Conservation (phyloP, 148 eudicot genomes). For the Persicaria maculosa region DNA sequence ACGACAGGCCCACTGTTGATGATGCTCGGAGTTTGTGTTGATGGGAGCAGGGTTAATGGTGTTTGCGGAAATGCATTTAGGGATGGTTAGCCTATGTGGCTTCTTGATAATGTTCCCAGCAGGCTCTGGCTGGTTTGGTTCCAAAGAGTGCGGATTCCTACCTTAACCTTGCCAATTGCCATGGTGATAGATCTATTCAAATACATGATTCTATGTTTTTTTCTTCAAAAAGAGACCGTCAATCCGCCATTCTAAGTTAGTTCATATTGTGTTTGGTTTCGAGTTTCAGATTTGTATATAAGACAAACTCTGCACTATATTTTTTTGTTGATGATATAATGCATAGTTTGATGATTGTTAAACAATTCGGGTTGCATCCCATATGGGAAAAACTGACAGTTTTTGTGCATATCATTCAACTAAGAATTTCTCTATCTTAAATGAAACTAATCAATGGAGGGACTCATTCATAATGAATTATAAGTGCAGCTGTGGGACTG, state of each 20-base stretch:
- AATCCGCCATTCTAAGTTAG: neutral
- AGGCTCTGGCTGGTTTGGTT: neutral
- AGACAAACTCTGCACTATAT: neutral
- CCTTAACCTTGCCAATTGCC: constrained; percentile 6
- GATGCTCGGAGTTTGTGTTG: neutral
- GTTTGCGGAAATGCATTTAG: neutral
- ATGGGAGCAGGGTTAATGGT: neutral
- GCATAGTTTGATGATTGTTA: neutral
- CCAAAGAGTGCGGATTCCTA: constrained; percentile 10
- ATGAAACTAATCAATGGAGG: neutral
- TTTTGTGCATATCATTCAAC: neutral
- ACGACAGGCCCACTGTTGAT: neutral
- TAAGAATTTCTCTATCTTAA: neutral
- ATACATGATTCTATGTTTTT: no score
- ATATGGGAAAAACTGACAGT: neutral
- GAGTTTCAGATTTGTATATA: neutral
- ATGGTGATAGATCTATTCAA: neutral
- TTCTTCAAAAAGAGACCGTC: neutral
- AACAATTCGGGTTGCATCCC: neutral
- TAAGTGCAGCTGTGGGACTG: neutral
- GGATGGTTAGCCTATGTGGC: constrained; percentile 8
- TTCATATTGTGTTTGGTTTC: neutral
- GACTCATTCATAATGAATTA: neutral
- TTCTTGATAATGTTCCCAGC: neutral
- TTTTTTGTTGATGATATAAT: neutral